phyloP scores from a whole-genome alignment of 345 rosid species.

The Eucalyptus coolabah region DNA sequence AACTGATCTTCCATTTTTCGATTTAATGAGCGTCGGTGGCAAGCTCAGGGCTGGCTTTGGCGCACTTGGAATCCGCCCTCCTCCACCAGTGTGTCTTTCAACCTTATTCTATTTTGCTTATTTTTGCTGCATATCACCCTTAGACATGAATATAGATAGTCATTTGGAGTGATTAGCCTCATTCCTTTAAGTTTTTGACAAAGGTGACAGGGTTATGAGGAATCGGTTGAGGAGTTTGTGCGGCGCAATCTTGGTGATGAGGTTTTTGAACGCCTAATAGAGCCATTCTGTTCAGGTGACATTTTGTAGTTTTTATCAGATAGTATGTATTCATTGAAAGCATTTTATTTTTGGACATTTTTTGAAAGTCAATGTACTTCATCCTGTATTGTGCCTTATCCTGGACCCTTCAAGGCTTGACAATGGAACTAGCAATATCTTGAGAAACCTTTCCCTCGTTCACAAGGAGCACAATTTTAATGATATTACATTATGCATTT shows the following conservation, averaged over 20 bases:
- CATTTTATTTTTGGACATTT: not conserved
- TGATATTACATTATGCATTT: not conserved
- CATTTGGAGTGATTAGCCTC: slow-evolving; percentile 16
- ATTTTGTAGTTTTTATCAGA: not conserved
- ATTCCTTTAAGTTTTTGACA: slow-evolving; percentile 36
- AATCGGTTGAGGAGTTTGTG: slow-evolving; percentile 92
- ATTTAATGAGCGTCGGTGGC: slow-evolving; percentile 86
- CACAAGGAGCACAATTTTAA: not conserved
- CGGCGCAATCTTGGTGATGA: slow-evolving; percentile 88
- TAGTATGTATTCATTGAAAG: not conserved
- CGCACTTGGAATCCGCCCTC: slow-evolving; percentile 76
- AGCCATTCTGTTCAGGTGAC: slow-evolving; percentile 96
- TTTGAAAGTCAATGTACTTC: not conserved
- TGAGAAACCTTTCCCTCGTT: not conserved
- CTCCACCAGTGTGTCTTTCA: slow-evolving; percentile 78
- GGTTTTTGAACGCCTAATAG: slow-evolving; percentile 89
- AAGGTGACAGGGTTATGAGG: slow-evolving; percentile 94
- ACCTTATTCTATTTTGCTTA: not conserved
- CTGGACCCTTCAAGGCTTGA: not conserved
- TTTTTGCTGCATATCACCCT: not conserved
- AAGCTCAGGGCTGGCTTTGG: slow-evolving; percentile 85
- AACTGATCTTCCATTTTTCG: slow-evolving; percentile 61
- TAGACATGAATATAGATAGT: not conserved
- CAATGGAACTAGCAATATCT: not conserved
- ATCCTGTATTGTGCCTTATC: not conserved